A percentile compares a stretch with the other conserved stretches of the same genome.
Conservation (phyloP, 352 stramenopile genomes). For the Hyaloperonospora brassicae region DNA sequence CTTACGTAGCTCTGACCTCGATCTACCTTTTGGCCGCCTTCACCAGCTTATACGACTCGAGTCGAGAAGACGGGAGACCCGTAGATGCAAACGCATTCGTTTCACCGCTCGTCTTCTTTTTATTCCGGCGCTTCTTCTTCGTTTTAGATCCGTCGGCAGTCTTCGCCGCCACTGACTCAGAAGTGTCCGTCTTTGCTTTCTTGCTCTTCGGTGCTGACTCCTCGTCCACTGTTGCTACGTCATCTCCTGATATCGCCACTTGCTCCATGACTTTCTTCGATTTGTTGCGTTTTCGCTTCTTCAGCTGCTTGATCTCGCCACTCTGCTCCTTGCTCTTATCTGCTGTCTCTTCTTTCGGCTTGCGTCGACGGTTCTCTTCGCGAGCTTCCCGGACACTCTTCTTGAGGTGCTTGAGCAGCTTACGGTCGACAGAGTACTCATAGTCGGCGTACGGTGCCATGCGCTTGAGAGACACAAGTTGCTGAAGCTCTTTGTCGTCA, state of each 20-base stretch:
- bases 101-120: constrained; percentile 50
- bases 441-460: constrained; percentile 91
- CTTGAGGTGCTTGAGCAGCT: constrained; percentile 67
- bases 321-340: constrained; percentile 14
- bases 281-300: constrained; percentile 72
- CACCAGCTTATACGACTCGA: constrained; percentile 77
- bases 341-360: constrained; percentile 21
- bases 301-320: constrained; percentile 24
- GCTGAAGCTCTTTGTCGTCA: constrained; percentile 93
- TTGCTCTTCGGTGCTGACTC: constrained; percentile 26
- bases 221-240: constrained; percentile 7
- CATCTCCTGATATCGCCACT: constrained; percentile 15
- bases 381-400: constrained; percentile 45
- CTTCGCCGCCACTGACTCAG: constrained; percentile 12
- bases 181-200: constrained; percentile 18
- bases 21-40: constrained; percentile 57
- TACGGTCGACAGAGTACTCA: constrained; percentile 66
- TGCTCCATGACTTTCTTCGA: constrained; percentile 34
- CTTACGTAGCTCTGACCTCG: constrained; percentile 1
- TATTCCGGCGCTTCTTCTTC: constrained; percentile 54
- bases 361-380: constrained; percentile 30
- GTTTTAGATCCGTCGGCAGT: constrained; percentile 13
- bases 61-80: constrained; percentile 59
- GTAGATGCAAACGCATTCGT: constrained; percentile 43
- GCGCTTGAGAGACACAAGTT: constrained; percentile 96